Evolutionary conservation across 139 green algal genomes (phyloP).

Genomic region (Micromonas commoda): DNA sequence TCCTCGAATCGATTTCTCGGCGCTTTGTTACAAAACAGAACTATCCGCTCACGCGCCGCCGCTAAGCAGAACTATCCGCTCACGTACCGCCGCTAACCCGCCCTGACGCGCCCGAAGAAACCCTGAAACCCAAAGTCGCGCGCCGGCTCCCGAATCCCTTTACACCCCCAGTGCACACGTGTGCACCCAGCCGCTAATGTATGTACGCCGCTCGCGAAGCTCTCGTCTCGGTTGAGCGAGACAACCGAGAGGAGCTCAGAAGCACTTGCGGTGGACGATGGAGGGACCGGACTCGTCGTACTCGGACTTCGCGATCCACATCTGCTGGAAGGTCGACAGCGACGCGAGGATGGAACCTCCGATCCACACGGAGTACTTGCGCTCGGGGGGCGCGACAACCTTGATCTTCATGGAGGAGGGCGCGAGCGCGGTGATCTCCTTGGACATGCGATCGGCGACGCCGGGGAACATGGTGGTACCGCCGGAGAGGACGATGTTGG

Average conservation of each 20-base stretch:
- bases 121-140: too few species aligned
- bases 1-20: too few species aligned
- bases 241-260: conserved; percentile 49
- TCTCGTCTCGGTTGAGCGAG: background rate
- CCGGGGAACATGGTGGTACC: conserved; percentile 97
- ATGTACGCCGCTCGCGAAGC: too few species aligned
- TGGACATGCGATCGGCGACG: conserved; percentile 94
- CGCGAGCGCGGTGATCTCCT: conserved; percentile 83
- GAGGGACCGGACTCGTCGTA: conserved; percentile 93
- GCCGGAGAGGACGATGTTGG: conserved; percentile 85
- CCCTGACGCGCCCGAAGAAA: too few species aligned
- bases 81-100: too few species aligned
- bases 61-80: too few species aligned
- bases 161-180: too few species aligned
- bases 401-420: conserved; percentile 92
- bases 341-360: conserved; percentile 95
- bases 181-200: too few species aligned
- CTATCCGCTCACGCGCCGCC: too few species aligned
- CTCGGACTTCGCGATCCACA: conserved; percentile 88
- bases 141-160: too few species aligned
- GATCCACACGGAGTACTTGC: conserved; percentile 95
- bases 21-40: too few species aligned
- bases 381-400: conserved; percentile 85
- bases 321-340: conserved; percentile 94
- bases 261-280: conserved; percentile 98